Conservation (phyloP, 1,284 basidiomycete species). For the Fistulina hepatica region DNA sequence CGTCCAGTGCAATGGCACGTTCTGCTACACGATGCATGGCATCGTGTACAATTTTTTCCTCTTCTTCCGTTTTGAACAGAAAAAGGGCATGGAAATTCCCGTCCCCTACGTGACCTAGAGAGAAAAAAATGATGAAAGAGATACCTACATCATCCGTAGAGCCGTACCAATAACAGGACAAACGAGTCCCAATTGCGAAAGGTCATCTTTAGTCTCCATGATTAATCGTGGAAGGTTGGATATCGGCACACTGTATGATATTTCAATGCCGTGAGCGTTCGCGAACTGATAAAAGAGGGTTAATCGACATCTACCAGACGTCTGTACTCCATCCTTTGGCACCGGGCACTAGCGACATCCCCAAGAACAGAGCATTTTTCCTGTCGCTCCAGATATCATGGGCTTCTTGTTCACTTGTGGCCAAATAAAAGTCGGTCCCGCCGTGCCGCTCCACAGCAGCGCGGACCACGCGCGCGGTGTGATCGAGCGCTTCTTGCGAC, state of each 20-base stretch:
- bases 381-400: slow-evolving; percentile 75
- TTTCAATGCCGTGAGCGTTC: slow-evolving; percentile 6
- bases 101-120: slow-evolving; percentile 71
- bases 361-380: slow-evolving; percentile 74
- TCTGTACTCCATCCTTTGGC: slow-evolving; percentile 72
- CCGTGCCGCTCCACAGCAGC: slow-evolving; percentile 54
- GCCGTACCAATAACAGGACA: slow-evolving; percentile 41
- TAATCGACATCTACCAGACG: slow-evolving; percentile 71
- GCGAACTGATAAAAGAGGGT: not conserved
- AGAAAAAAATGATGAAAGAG: not conserved
- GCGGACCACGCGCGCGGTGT: slow-evolving; percentile 51
- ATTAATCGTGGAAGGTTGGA: slow-evolving; percentile 70
- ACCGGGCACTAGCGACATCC: slow-evolving; percentile 56
- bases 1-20: slow-evolving; percentile 64
- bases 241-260: slow-evolving; percentile 56
- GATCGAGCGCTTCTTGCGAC: slow-evolving; percentile 45
- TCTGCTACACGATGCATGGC: slow-evolving; percentile 60
- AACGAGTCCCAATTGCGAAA: slow-evolving; percentile 45
- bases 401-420: slow-evolving; percentile 58
- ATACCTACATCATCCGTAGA: too few species aligned
- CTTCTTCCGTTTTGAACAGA: slow-evolving; percentile 53
- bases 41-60: slow-evolving; percentile 37
- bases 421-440: slow-evolving; percentile 61
- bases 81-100: slow-evolving; percentile 53
- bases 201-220: slow-evolving; percentile 65